A percentile compares a stretch with the other conserved stretches of the same genome.
Evolutionary conservation across 495 filamentous ascomycete genomes (phyloP).

Genomic region (Talaromyces liani): DNA sequence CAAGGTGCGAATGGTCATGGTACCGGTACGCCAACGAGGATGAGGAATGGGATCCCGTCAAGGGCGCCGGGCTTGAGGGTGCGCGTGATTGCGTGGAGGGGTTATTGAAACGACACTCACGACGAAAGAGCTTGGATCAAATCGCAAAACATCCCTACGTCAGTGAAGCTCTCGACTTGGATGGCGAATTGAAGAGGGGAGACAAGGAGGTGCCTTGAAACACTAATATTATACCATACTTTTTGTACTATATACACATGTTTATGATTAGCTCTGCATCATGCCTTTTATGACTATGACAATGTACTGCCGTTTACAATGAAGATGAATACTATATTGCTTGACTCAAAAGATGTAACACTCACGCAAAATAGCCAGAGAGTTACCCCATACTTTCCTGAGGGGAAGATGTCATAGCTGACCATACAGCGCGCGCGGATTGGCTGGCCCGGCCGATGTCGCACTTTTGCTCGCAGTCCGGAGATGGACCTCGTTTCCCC

Average conservation of each 20-base stretch:
- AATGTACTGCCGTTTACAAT: not conserved
- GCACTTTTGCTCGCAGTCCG: not conserved
- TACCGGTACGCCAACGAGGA: slow-evolving; percentile 69
- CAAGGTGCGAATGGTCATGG: slow-evolving; percentile 92
- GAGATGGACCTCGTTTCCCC: slow-evolving; percentile 5
- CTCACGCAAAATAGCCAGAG: not conserved
- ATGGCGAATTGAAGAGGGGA: slow-evolving; percentile 59
- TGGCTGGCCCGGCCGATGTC: slow-evolving; percentile 1
- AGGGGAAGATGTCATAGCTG: not conserved
- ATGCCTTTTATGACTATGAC: slow-evolving; percentile 5
- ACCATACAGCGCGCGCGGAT: not conserved
- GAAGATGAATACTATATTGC: not conserved
- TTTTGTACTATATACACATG: slow-evolving; percentile 8
- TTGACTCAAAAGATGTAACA: not conserved
- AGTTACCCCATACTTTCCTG: not conserved
- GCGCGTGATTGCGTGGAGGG: slow-evolving; percentile 76
- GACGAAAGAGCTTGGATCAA: slow-evolving; percentile 62
- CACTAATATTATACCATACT: not conserved
- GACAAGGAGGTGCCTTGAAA: slow-evolving; percentile 54
- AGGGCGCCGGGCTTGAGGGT: slow-evolving; percentile 57
- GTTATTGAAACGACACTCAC: slow-evolving; percentile 69
- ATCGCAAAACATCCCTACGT: slow-evolving; percentile 74
- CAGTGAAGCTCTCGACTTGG: slow-evolving; percentile 58
- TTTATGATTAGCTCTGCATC: slow-evolving; percentile 9
- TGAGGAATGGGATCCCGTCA: slow-evolving; percentile 57